Percentiles rank a stretch among this genome's conserved stretches.
Conservation (phyloP, 1,139 yeast species). For the Debaryomyces fabryi region DNA sequence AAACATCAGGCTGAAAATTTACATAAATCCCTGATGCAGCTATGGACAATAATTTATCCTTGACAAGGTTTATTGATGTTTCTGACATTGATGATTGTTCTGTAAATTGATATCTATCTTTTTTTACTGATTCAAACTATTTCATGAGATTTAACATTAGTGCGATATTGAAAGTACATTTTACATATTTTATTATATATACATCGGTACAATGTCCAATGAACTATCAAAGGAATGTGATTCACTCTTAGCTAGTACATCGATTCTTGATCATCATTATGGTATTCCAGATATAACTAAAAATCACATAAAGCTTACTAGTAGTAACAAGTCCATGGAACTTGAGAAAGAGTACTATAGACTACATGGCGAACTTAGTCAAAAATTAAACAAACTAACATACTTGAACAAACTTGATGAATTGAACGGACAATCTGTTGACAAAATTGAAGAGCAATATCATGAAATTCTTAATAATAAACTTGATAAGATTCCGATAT, state of each 20-base stretch:
- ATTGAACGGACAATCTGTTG: conserved; percentile 17
- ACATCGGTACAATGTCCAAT: conserved; percentile 18
- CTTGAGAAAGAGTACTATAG: conserved; percentile 27
- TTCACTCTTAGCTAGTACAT: conserved; percentile 20
- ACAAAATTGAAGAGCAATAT: conserved; percentile 18
- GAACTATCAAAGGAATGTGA: conserved; percentile 26
- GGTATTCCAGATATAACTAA: conserved; percentile 27
- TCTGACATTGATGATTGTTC: not conserved
- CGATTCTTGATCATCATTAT: conserved; percentile 30
- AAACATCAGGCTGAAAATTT: conserved; percentile 38
- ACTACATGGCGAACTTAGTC: conserved; percentile 24
- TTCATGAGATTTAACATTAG: not conserved
- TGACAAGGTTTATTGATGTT: conserved; percentile 17
- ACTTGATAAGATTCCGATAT: not conserved
- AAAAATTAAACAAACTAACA: conserved; percentile 31
- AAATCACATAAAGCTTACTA: not conserved
- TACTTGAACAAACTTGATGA: conserved; percentile 29
- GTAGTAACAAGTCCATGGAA: conserved; percentile 11
- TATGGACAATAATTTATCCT: conserved; percentile 28
- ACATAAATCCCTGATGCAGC: conserved; percentile 40
- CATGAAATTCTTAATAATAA: conserved; percentile 10
- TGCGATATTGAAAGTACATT: conserved; percentile 3
- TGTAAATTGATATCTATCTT: not conserved
- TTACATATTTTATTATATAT: not conserved
- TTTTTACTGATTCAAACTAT: not conserved